phyloP scores from a whole-genome alignment of 208 protist genomes.

The Paratrypanosoma confusum region DNA sequence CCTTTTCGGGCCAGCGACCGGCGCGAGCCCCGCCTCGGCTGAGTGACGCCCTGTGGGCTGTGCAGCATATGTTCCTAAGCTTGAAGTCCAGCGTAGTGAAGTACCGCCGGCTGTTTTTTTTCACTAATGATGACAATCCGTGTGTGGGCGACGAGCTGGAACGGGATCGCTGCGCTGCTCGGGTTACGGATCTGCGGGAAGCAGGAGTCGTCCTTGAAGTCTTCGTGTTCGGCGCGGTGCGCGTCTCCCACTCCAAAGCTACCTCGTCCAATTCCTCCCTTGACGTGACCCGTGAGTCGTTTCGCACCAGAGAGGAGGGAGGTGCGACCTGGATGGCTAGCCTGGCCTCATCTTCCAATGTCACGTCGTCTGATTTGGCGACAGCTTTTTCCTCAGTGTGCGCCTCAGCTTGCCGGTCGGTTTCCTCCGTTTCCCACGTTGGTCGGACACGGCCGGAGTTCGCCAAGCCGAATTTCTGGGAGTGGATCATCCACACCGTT shows the following conservation, averaged over 20 bases:
- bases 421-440: too few species aligned
- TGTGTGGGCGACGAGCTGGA: constrained; percentile 19
- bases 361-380: too few species aligned
- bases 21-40: constrained; percentile 9
- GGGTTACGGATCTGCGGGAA: constrained; percentile 29
- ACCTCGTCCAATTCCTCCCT: too few species aligned
- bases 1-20: background rate
- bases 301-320: too few species aligned
- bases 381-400: too few species aligned
- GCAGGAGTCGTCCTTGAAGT: constrained; percentile 50
- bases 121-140: constrained; percentile 76
- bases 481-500: too few species aligned
- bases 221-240: constrained; percentile 32
- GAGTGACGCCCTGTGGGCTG: constrained; percentile 52
- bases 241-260: background rate
- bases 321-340: too few species aligned
- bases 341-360: too few species aligned
- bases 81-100: constrained; percentile 12
- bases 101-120: constrained; percentile 67
- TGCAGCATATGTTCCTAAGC: constrained; percentile 52
- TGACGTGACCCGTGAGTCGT: too few species aligned
- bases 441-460: too few species aligned
- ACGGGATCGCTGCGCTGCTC: constrained; percentile 23
- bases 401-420: too few species aligned
- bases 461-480: constrained; percentile 20